Evolutionary conservation across 805 yeast species (phyloP).

Genomic region (Torulaspora gathmanii): DNA sequence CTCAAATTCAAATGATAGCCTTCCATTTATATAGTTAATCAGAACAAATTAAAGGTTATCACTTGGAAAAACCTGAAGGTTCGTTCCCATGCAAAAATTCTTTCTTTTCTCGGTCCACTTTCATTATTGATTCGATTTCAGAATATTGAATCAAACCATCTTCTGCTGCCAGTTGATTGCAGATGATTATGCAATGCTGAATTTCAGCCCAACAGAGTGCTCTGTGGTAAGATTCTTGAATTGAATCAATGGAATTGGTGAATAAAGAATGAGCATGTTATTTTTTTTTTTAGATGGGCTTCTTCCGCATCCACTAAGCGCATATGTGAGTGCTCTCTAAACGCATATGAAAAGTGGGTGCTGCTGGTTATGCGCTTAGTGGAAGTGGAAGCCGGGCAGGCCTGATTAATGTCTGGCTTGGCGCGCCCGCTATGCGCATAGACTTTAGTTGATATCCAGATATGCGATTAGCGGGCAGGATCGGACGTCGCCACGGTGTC

Average conservation of each 20-base stretch:
- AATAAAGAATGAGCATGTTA: background rate
- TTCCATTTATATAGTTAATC: background rate
- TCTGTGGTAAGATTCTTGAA: background rate
- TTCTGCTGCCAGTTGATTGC: background rate
- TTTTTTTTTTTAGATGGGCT: slow-evolving; percentile 5
- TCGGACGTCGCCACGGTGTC: background rate
- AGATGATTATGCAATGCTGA: background rate
- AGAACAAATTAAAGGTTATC: background rate
- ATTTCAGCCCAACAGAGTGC: background rate
- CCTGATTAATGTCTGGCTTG: background rate
- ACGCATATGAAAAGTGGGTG: slow-evolving; percentile 2
- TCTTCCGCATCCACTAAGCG: slow-evolving; percentile 3
- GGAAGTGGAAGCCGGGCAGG: slow-evolving; percentile 9
- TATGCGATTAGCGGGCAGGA: slow-evolving; percentile 17
- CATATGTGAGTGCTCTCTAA: slow-evolving; percentile 3
- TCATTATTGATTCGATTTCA: background rate
- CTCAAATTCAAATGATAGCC: background rate
- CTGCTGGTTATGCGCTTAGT: slow-evolving; percentile 12
- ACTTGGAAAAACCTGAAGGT: background rate
- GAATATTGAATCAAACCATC: background rate
- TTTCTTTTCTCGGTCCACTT: slow-evolving; percentile 4
- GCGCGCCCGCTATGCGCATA: background rate
- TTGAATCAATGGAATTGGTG: background rate
- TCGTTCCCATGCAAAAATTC: slow-evolving; percentile 5
- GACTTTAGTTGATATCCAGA: slow-evolving; percentile 2